Evolutionary conservation across 2,329 filamentous ascomycete genomes (phyloP), one percentile per base, ranked within the genome.

Genomic region (Trichophaea hybrida): DNA sequence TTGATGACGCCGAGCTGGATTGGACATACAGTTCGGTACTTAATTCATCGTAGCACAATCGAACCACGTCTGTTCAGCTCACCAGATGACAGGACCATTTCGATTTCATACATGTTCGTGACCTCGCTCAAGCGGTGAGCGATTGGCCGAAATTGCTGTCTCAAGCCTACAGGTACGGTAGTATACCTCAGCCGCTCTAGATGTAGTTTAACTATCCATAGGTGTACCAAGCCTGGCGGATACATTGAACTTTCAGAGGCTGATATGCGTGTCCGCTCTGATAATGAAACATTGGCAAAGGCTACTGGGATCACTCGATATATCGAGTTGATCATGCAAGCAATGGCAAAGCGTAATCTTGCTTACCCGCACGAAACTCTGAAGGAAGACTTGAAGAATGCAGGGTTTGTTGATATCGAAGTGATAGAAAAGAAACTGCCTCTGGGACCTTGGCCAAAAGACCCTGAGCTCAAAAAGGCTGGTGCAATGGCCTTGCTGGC

Each of bases 391-490:
- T 34, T 53, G 12, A 31, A 31, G 15, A 8, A 6, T 12, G 50
- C 15, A 2, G 50, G 50, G n/a, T 53, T 53, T 24, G 31, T 34
- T 31, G 50, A 53, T 17, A 53, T 53, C 50, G 17, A 31, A 2
- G 33, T 17, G 7, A 12, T 31, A 34, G 10, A 37, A 6, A 32
- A 12, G n/a, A 71, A 70, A 60, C 61, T 64, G 12, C 71, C 71
- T 1, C 54, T 71, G 2, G 70, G 70, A 5, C 65, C 65, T 1
- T 73, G 72, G 72, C 62, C 70, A 0, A 62, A 61, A 62, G 78
- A 79, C 59, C 74, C 74, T 61, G 71, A 74, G 3, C 69, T 78
- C 51, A 79, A 79, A 69, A 73, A 74, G 48, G 75, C 78, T 15
- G 78, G 78, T 0, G 65, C 76, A 13, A 77, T 78, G 67, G 34